Evolutionary conservation across 2,329 filamentous ascomycete species (phyloP).

Genomic region (Sporothrix schenckii): DNA sequence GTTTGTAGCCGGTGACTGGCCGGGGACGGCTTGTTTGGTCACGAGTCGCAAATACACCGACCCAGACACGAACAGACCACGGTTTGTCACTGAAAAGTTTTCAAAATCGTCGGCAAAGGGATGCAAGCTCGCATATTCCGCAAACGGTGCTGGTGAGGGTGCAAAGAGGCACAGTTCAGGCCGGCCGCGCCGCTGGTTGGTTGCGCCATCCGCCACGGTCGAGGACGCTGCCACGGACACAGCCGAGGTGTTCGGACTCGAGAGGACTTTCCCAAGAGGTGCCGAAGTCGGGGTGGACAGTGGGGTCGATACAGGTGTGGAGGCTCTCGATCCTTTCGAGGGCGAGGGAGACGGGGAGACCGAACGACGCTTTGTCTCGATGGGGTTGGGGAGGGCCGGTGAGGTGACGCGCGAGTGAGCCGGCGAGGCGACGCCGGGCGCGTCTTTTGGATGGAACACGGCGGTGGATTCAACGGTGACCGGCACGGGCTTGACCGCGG

Average conservation of each 20-base stretch:
- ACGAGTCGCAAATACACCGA: constrained; percentile 27
- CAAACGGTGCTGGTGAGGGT: constrained; percentile 30
- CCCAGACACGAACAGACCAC: constrained; percentile 29
- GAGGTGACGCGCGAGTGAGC: not conserved
- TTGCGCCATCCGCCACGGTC: not conserved
- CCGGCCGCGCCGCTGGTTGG: not conserved
- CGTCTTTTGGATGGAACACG: not conserved
- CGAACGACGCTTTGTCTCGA: not conserved
- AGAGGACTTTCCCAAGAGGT: not conserved
- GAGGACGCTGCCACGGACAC: constrained; percentile 6
- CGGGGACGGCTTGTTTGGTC: not conserved
- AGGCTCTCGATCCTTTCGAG: too few relatives aligned
- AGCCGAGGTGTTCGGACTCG: not conserved
- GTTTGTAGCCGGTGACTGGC: not conserved
- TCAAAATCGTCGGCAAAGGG: constrained; percentile 29
- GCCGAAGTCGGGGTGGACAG: not conserved
- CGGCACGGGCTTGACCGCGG: not conserved
- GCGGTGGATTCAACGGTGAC: not conserved
- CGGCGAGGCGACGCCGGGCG: not conserved
- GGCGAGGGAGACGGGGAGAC: not conserved
- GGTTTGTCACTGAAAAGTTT: constrained; percentile 30
- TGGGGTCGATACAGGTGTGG: not conserved
- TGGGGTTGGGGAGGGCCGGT: not conserved
- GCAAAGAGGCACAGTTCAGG: constrained; percentile 32
- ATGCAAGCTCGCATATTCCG: constrained; percentile 8